These are phyloP conservation scores for Elongisporangium undulatum DNA, from an alignment of 352 stramenopile genomes.

Conservation along the genomic window DNA sequence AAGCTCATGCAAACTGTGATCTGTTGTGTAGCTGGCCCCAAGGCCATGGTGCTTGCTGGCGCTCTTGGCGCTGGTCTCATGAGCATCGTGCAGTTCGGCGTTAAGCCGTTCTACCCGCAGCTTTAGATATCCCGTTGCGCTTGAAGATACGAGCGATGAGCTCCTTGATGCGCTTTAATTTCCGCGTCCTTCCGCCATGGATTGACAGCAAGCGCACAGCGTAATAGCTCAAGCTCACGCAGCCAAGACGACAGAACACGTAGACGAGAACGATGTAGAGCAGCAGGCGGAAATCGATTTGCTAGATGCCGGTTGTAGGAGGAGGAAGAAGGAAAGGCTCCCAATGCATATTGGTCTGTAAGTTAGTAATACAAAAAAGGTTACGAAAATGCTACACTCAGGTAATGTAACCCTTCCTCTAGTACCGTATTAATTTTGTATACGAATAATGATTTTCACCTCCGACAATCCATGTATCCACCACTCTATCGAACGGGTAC, in stretches of 20 bases:
- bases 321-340: background rate
- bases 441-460: background rate
- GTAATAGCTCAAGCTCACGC: background rate
- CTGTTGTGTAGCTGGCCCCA: slow-evolving; percentile 38
- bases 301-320: background rate
- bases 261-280: background rate
- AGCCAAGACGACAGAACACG: background rate
- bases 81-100: slow-evolving; percentile 80
- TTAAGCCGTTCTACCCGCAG: slow-evolving; percentile 81
- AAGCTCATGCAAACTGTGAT: slow-evolving; percentile 1
- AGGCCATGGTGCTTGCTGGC: slow-evolving; percentile 80
- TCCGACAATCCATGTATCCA: background rate
- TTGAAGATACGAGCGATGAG: background rate
- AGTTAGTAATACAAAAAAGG: background rate
- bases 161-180: background rate
- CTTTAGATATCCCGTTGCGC: slow-evolving; percentile 37
- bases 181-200: background rate
- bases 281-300: background rate
- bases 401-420: background rate
- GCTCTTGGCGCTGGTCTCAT: slow-evolving; percentile 76
- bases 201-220: background rate
- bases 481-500: background rate
- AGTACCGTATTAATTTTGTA: background rate
- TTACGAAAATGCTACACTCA: background rate
- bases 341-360: background rate